A percentile compares a stretch with the other conserved stretches of the same genome.
These are phyloP conservation scores for Nymphaea colorata DNA, from an alignment of 164 flowering plant species.

Conservation along the genomic window DNA sequence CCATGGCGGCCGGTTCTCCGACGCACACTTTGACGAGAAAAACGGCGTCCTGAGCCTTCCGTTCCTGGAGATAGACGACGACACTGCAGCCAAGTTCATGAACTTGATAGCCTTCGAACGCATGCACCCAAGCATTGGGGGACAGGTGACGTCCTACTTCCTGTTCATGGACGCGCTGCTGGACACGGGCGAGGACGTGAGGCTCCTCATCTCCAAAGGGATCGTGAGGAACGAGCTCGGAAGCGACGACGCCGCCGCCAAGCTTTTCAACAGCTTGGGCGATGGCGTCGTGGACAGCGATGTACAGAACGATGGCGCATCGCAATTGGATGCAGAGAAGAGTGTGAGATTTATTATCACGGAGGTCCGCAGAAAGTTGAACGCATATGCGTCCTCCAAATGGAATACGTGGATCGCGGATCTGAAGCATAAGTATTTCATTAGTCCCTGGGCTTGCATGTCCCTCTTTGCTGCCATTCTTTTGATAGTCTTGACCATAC, in stretches of 20 bases:
- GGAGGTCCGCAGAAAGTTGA: conserved; percentile 25
- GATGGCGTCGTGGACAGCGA: conserved; percentile 36
- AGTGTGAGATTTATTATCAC: no score
- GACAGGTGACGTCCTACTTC: conserved; percentile 35
- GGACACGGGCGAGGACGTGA: conserved; percentile 34
- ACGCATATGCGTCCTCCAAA: conserved; percentile 25
- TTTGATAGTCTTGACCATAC: background rate
- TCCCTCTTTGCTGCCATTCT: background rate
- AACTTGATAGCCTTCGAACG: conserved; percentile 54
- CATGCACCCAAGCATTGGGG: conserved; percentile 29
- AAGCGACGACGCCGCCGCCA: conserved; percentile 45
- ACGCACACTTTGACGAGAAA: conserved; percentile 24
- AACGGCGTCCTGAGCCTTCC: conserved; percentile 39
- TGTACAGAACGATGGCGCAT: conserved; percentile 1
- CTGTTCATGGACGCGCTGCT: conserved; percentile 52
- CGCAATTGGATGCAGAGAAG: no score
- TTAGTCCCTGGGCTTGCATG: conserved; percentile 1
- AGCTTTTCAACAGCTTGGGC: conserved; percentile 37
- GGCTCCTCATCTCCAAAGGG: conserved; percentile 21
- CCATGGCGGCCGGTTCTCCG: conserved; percentile 23
- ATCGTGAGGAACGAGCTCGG: conserved; percentile 41
- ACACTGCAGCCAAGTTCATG: conserved; percentile 29
- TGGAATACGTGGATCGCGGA: conserved; percentile 12
- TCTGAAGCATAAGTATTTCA: background rate
- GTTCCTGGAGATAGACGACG: conserved; percentile 26